Evolutionary conservation across 768 basidiomycete genomes (phyloP), one percentile per base, ranked within the genome.

Genomic region (Kwoniella pini): DNA sequence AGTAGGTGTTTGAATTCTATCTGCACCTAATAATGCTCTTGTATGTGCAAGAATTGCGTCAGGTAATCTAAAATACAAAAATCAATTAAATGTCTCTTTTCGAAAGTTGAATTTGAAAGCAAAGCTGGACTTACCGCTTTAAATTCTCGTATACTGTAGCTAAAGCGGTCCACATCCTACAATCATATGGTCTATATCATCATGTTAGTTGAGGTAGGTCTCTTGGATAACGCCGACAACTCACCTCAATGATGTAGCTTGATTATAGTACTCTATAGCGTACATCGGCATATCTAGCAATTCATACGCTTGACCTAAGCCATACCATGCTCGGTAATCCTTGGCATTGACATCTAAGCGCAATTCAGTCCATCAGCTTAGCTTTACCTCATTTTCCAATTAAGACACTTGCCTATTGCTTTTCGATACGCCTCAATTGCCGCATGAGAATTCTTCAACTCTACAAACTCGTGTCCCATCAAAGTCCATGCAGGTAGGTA

Each of bases 371-470:
- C 0, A 19, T 56, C 30, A 56, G 30, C 54, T n/a, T 11, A 15
- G 33, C 33, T 7, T 36, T 9, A 9, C 33, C 15, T 36, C 33
- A 36, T 36, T 7, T 36, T 36, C 33, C 40, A 39, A 43, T 36
- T 17, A 43, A 13, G 40, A 19, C 19, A 79, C 88, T 57, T 79
- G 92, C 94, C 92, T 62, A 98, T 87, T 53, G 96, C 96, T 74
- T 93, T 85, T 55, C 96, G 85, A 79, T 98, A 99, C 10, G 93
- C 90, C 80, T 98, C 96, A 56, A 98, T 96, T 15, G 96, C 95
- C 1, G 96, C 96, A 82, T 98, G 94, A 4, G 92, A 92, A 78
- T 99, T 98, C 80, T 98, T 98, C 87, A 96, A 87, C 80, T 99
- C 96, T 43, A 99, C 89, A 70, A 90, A 97, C 79, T 98, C 96